These are phyloP conservation scores for Lithocarpus polystachyus DNA, from an alignment of 306 rosid genomes.

Conservation along the genomic window DNA sequence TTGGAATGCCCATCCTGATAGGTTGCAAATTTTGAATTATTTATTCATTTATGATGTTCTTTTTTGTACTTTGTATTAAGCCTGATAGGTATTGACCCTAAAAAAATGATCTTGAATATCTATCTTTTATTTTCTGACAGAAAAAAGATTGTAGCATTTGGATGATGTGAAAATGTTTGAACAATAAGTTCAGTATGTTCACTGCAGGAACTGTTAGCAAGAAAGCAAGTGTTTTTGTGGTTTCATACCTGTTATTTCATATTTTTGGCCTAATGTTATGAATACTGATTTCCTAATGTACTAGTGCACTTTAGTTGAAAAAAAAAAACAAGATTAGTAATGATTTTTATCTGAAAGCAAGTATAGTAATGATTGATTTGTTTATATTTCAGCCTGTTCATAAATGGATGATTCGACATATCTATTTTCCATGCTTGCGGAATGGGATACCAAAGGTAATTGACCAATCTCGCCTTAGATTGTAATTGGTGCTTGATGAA, in stretches of 20 bases:
- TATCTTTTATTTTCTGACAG: too few relatives aligned
- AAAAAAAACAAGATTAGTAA: background rate
- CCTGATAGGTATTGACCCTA: background rate
- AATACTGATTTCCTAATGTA: background rate
- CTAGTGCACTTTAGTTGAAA: background rate
- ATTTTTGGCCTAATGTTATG: background rate
- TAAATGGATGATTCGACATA: constrained; percentile 97
- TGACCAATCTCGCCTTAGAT: background rate
- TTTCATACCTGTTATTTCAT: background rate
- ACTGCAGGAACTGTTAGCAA: background rate
- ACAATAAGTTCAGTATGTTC: background rate
- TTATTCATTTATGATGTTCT: background rate
- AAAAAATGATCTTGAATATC: background rate
- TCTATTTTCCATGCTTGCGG: constrained; percentile 84
- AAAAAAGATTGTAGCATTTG: background rate
- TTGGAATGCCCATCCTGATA: background rate
- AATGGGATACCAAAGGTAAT: constrained; percentile 83
- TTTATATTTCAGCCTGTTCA: constrained; percentile 80
- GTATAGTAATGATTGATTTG: constrained; percentile 23
- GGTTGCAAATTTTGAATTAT: background rate
- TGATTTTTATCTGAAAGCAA: constrained; percentile 1
- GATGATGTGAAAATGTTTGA: background rate
- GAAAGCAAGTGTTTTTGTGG: background rate
- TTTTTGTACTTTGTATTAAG: background rate
- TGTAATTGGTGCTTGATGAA: background rate